Conservation (phyloP, 768 basidiomycete genomes). For the Paxillus rubicundulus region DNA sequence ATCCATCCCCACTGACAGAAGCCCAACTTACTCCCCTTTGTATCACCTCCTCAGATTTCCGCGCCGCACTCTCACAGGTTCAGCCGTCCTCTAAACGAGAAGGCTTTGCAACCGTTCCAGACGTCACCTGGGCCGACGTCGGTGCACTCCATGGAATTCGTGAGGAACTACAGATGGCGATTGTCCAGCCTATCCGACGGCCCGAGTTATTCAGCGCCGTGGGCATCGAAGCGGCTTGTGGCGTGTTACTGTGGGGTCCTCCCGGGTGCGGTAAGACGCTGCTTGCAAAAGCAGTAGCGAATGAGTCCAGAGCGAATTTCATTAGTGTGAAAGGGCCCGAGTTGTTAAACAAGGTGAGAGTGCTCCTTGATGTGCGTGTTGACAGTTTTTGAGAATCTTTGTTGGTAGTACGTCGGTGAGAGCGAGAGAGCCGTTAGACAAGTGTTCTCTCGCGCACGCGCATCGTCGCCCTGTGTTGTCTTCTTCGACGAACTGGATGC, state of each 20-base stretch:
- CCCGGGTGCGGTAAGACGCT: slow-evolving; percentile 98
- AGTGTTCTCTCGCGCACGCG: slow-evolving; percentile 90
- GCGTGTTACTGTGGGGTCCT: slow-evolving; percentile 97
- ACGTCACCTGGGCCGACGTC: slow-evolving; percentile 92
- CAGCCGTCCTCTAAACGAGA: slow-evolving; percentile 97
- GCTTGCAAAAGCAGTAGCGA: slow-evolving; percentile 97
- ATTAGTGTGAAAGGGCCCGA: slow-evolving; percentile 99
- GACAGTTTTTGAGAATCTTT: not conserved
- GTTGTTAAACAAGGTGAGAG: slow-evolving; percentile 85
- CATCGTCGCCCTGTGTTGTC: slow-evolving; percentile 91
- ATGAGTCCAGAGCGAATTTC: slow-evolving; percentile 93
- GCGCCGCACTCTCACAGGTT: slow-evolving; percentile 75
- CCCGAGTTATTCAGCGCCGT: slow-evolving; percentile 88
- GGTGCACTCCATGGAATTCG: slow-evolving; percentile 86
- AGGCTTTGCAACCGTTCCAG: slow-evolving; percentile 96
- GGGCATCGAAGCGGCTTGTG: slow-evolving; percentile 89
- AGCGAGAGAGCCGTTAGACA: slow-evolving; percentile 94
- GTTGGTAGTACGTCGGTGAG: slow-evolving; percentile 87
- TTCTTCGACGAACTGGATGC: slow-evolving; percentile 97
- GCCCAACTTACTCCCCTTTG: slow-evolving; percentile 78
- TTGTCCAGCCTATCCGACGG: slow-evolving; percentile 89
- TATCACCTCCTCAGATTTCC: slow-evolving; percentile 82
- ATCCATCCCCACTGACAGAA: slow-evolving; percentile 76
- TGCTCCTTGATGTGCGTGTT: not conserved
- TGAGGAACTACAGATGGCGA: slow-evolving; percentile 95